These are phyloP conservation scores for Jackrogersella minutella DNA, from an alignment of 495 filamentous ascomycete species.

Conservation along the genomic window DNA sequence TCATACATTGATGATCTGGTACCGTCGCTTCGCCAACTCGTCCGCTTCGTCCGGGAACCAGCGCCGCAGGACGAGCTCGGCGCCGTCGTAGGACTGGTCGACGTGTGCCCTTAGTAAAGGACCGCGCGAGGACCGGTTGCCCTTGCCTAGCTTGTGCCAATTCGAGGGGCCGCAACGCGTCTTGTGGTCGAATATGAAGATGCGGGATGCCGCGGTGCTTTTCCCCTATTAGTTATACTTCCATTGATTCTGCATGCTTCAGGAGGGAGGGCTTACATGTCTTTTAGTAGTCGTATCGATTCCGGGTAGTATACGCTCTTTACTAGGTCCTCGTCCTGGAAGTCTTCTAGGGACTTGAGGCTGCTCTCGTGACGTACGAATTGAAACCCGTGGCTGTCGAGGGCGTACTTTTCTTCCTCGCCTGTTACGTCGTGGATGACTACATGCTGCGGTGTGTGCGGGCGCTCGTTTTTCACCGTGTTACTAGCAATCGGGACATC, in stretches of 20 bases:
- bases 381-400: conserved; percentile 54
- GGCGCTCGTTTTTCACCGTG: conserved; percentile 58
- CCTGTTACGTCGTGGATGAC: conserved; percentile 50
- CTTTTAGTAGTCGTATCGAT: conserved; percentile 64
- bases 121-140: conserved; percentile 57
- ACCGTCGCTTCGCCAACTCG: conserved; percentile 65
- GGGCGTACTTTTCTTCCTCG: conserved; percentile 46
- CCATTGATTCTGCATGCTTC: conserved; percentile 35
- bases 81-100: conserved; percentile 72
- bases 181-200: conserved; percentile 79
- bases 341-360: conserved; percentile 57
- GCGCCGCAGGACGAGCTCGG: conserved; percentile 62
- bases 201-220: conserved; percentile 66
- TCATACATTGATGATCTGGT: conserved; percentile 73
- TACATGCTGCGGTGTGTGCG: conserved; percentile 50
- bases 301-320: conserved; percentile 68
- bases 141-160: conserved; percentile 45
- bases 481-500: conserved; percentile 24
- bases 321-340: conserved; percentile 68
- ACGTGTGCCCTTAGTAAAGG: conserved; percentile 74
- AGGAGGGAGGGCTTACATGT: conserved; percentile 56
- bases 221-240: conserved; percentile 49
- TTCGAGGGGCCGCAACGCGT: conserved; percentile 65
- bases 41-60: conserved; percentile 65
- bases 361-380: conserved; percentile 45